phyloP scores from a whole-genome alignment of 306 rosid species.

The Potentilla sterilis region DNA sequence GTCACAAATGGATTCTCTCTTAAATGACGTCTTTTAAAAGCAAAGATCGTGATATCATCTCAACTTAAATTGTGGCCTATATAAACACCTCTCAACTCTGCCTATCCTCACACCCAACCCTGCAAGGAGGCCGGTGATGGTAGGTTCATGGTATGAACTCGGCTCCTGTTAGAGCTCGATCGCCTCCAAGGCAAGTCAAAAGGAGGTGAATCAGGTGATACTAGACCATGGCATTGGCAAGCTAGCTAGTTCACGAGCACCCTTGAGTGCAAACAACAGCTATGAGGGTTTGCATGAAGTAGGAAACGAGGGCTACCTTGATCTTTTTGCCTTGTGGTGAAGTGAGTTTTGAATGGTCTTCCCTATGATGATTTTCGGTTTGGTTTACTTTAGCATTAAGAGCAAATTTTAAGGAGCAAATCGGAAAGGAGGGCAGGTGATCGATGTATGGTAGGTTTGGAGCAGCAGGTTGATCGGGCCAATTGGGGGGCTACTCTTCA shows the following conservation, averaged over 20 bases:
- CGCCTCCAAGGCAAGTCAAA: too few species aligned
- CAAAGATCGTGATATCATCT: not conserved
- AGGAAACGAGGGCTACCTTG: not conserved
- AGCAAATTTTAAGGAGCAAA: too few species aligned
- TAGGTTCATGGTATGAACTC: too few species aligned
- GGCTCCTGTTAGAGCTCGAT: conserved; percentile 43
- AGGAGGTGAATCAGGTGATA: conserved; percentile 49
- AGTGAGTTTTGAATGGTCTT: not conserved
- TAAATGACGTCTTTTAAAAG: not conserved
- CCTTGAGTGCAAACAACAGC: conserved; percentile 18
- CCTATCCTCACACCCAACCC: not conserved
- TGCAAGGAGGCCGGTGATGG: not conserved
- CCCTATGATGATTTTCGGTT: not conserved
- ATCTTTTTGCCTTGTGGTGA: not conserved
- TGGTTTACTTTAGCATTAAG: not conserved
- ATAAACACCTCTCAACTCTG: too few species aligned
- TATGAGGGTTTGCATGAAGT: not conserved
- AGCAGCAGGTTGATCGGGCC: not conserved
- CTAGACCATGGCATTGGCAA: conserved; percentile 32
- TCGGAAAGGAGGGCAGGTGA: not conserved
- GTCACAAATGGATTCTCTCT: not conserved
- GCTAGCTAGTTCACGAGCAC: conserved; percentile 66
- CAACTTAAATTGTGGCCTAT: too few species aligned
- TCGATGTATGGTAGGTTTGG: not conserved
- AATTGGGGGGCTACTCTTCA: conserved; percentile 36